These are phyloP conservation scores for Boeremia exigua DNA, from an alignment of 2,329 filamentous ascomycete species.

Conservation along the genomic window DNA sequence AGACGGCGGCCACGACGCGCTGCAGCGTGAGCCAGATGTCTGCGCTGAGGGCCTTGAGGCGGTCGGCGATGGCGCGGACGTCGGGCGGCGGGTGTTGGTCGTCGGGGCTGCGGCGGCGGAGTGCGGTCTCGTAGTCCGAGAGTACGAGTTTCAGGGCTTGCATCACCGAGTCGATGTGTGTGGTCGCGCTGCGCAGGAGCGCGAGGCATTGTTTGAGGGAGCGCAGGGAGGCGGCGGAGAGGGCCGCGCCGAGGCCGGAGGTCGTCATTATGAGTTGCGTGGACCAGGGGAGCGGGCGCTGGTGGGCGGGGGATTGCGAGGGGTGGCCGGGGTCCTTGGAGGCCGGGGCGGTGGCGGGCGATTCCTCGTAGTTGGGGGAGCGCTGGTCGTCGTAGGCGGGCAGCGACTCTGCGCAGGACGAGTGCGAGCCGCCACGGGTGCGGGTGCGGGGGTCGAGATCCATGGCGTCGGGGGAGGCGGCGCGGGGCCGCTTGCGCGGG, in stretches of 20 bases:
- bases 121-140: conserved; percentile 75
- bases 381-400: conserved; percentile 83
- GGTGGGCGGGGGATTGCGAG: conserved; percentile 32
- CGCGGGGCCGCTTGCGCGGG: conserved; percentile 50
- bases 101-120: conserved; percentile 37
- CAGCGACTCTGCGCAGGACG: conserved; percentile 74
- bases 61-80: conserved; percentile 71
- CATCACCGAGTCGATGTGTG: conserved; percentile 78
- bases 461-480: conserved; percentile 44
- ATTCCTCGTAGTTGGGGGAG: conserved; percentile 76
- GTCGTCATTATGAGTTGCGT: conserved; percentile 88
- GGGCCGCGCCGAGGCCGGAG: conserved; percentile 86
- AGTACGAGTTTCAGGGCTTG: conserved; percentile 75
- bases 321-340: conserved; percentile 26
- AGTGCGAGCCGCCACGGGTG: conserved; percentile 63
- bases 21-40: conserved; percentile 66
- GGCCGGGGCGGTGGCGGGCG: conserved; percentile 25
- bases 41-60: conserved; percentile 69
- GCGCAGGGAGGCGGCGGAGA: conserved; percentile 85
- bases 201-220: conserved; percentile 84
- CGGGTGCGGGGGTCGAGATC: conserved; percentile 56
- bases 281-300: conserved; percentile 68
- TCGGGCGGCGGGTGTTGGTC: conserved; percentile 28
- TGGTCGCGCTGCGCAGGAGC: conserved; percentile 82
- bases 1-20: conserved; percentile 82